Evolutionary conservation across 2,329 filamentous ascomycete species (phyloP).

Genomic region (Colletotrichum abscissum): DNA sequence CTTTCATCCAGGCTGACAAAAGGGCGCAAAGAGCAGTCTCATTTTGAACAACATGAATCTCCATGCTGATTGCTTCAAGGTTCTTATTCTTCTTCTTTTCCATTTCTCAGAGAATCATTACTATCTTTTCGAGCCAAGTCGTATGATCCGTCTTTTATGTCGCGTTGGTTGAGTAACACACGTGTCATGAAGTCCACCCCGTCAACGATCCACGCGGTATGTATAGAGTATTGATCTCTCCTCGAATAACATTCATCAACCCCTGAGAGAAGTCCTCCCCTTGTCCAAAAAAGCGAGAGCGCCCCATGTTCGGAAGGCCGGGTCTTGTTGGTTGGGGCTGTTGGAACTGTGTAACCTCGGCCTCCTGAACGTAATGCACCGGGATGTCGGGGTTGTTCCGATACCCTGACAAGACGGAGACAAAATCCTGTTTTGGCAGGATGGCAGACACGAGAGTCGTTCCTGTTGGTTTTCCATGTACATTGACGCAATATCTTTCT

Average conservation of each 20-base stretch:
- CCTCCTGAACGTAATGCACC: constrained; percentile 15
- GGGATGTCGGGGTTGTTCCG: constrained; percentile 13
- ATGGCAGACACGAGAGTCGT: not conserved
- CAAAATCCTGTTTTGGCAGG: not conserved
- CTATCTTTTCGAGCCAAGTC: not conserved
- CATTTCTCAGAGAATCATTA: not conserved
- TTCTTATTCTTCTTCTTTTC: not conserved
- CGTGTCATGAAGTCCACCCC: not conserved
- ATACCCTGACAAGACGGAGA: not conserved
- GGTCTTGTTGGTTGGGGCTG: not conserved
- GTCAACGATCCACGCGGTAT: constrained; percentile 3
- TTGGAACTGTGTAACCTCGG: constrained; percentile 17
- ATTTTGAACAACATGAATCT: not conserved
- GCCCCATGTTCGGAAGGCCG: not conserved
- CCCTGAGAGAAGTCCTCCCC: not conserved
- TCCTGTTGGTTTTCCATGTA: not conserved
- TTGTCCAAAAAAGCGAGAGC: not conserved
- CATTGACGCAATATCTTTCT: not conserved
- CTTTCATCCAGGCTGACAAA: not conserved
- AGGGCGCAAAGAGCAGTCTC: not conserved
- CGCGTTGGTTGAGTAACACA: not conserved
- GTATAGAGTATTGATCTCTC: not conserved
- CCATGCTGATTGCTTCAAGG: no score
- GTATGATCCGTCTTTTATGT: not conserved
- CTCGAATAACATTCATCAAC: not conserved